Base-by-base conservation (phyloP, 768 basidiomycete genomes). In the Trametes cubensis region DNA sequence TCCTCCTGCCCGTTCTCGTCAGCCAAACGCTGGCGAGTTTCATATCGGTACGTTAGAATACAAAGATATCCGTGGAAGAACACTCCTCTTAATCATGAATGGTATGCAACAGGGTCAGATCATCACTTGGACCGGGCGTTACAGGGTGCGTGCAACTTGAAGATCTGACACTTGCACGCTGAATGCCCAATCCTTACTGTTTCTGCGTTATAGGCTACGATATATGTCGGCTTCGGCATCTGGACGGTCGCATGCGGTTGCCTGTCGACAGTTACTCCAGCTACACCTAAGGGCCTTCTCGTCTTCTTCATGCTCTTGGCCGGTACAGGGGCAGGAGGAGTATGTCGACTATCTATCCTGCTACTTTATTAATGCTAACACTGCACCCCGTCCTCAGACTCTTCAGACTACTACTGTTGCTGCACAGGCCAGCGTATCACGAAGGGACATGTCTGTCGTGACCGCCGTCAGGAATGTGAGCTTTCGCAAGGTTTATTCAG, bases 401-500 rank as follows among this genome's bases (percentile, higher is more conserved):
- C 67, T 83, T 15, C 83, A 84, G 70, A 88, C 86, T 0, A 88
- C 86, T 0, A 89, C 87, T 0, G 83, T 89, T 7, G 87, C 87
- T 0, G 86, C 83, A 7, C 90, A 92, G 69, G 88, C 89, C 0
- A 85, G 87, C 25, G 90, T 92, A 0, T 73, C 83, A 0, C 75
- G 89, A 41, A 78, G 78, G 42, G 89, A 92, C 62, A 90, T 92
- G 88, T 86, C 87, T 1, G 86, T 89, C 10, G 88, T 90, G 0
- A 91, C 89, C 0, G 85, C 84, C 0, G 81, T 85, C 58, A 79
- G 86, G 51, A 88, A 87, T 69, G 85, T 85, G 57, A 55, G 18
- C 66, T 14, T 58, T 45, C 13, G n/a, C 13, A 13, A 14, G 13
- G 11, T 23, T 13, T 25, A 18, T 5, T 6, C 23, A 13, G 13